phyloP scores from a whole-genome alignment of 768 basidiomycete genomes.

The Phanerodontia chrysosporium region DNA sequence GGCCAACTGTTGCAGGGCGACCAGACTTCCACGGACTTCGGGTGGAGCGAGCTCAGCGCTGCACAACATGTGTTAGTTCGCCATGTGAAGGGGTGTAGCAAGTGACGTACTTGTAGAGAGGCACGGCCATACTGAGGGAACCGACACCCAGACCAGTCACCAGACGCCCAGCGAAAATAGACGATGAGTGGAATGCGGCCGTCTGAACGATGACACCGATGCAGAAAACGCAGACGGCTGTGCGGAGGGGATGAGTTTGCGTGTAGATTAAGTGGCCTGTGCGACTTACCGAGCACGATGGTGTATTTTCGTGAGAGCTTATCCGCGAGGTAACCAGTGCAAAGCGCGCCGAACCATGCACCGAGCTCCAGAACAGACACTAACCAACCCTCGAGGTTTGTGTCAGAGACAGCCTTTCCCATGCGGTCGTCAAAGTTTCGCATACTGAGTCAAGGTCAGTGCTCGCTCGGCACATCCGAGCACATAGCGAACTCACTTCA shows the following conservation, averaged over 20 bases:
- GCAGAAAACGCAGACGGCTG: conserved; percentile 25
- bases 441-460: conserved; percentile 34
- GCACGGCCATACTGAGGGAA: conserved; percentile 79
- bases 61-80: not conserved
- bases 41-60: conserved; percentile 65
- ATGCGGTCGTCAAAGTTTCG: conserved; percentile 48
- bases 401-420: conserved; percentile 47
- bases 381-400: conserved; percentile 63
- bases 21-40: conserved; percentile 76
- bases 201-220: conserved; percentile 75
- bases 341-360: conserved; percentile 73
- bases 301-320: conserved; percentile 71
- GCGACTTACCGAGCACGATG: conserved; percentile 48
- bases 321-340: conserved; percentile 71
- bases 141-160: conserved; percentile 80
- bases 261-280: not conserved
- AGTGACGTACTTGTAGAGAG: conserved; percentile 56
- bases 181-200: conserved; percentile 48
- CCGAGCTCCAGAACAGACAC: conserved; percentile 72
- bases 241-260: not conserved
- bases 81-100: not conserved
- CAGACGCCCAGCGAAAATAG: conserved; percentile 58
- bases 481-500: conserved; percentile 38
- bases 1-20: conserved; percentile 77
- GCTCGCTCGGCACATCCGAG: not conserved